Base-by-base conservation (phyloP, 148 eudicot genomes). In the Nyssa sinensis region DNA sequence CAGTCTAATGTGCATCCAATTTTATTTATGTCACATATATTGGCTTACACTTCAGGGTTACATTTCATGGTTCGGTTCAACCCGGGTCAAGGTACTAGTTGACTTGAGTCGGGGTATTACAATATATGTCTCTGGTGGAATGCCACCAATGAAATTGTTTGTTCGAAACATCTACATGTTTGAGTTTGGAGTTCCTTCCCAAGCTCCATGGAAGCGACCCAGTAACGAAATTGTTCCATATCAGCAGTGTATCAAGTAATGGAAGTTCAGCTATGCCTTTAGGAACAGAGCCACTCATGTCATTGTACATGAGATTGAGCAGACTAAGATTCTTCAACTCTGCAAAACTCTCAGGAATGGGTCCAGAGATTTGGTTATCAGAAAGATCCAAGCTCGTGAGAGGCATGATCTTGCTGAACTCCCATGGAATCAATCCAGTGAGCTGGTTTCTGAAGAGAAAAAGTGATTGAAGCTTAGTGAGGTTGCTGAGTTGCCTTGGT, bases 341-440 rank as follows among this genome's bases (percentile, higher is more conserved):
- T 7, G 93, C 83, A 67, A 96, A 93, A 33, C 90, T 88, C 30
- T 81, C 89, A 0, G 99, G 99, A 55, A 96, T 89, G 7, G 83
- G 77, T 37, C 99, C 99, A 69, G 92, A 85, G 67, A 96, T 87
- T 1, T 62, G 84, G 65, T 96, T 96, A 66, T 93, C 98, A 21
- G 99, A 96, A 74, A 96, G 98, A 85, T 96, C 99, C 83, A 96
- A 86, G 74, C 88, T 88, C 64, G 81, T 81, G 25, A 96, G 93
- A 49, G 85, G 68, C 34, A 69, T 73, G 77, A 96, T 75, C n/a
- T 78, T 87, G 74, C 94, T 68, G 68, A 96, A 73, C 57, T 89
- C 97, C 44, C 75, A 71, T 21, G 99, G 97, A 70, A 96, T 86
- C 34, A 73, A 35, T 2, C 99, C 98, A 69, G 39, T 39, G 41